phyloP scores from a whole-genome alignment of 306 rosid species.

The peach (Prunus persica) region Prunus_persica_NCBIv2 NC_034009.1:8268001-8268500 shows the following conservation, averaged over 20 bases:
- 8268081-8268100: too few relatives aligned
- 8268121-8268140: too few relatives aligned
- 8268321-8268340: too few relatives aligned
- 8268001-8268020: too few relatives aligned
- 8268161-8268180: too few relatives aligned
- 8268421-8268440: not conserved
- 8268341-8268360: not conserved
- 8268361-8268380: not conserved
- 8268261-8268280: not conserved
- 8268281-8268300: not conserved
- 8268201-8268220: not conserved
- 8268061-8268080: too few relatives aligned
- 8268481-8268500: conserved; percentile 15
- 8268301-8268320: not conserved
- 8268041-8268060: too few relatives aligned
- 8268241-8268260: not conserved
- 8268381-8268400: not conserved
- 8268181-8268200: too few relatives aligned
- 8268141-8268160: too few relatives aligned
- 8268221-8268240: not conserved
- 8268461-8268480: not conserved
- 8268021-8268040: too few relatives aligned
- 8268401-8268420: not conserved
- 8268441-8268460: not conserved
- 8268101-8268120: too few relatives aligned